These are phyloP conservation scores for Phyllosticta citribraziliensis DNA, from an alignment of 2,329 filamentous ascomycete genomes.

Conservation along the genomic window DNA sequence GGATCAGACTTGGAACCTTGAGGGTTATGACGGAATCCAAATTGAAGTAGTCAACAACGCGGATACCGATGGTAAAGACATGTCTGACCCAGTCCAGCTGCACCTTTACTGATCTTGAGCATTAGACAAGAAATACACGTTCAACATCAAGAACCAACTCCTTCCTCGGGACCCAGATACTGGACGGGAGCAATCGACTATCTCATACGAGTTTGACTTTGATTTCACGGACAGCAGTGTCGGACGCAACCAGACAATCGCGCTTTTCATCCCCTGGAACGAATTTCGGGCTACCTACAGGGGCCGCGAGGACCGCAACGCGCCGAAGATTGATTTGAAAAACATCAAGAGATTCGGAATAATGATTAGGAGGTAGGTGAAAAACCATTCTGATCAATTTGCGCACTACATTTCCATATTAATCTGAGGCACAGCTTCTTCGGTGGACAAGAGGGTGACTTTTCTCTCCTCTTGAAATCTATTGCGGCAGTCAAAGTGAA, in stretches of 20 bases:
- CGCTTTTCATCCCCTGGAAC: slow-evolving; percentile 51
- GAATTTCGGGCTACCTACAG: slow-evolving; percentile 64
- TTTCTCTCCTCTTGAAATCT: slow-evolving; percentile 47
- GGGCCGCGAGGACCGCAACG: slow-evolving; percentile 54
- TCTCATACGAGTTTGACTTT: slow-evolving; percentile 70
- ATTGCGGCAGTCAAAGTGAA: slow-evolving; percentile 38
- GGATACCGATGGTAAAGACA: background rate
- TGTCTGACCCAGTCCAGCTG: background rate
- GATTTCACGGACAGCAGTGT: background rate
- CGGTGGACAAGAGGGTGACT: slow-evolving; percentile 60
- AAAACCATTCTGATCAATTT: background rate
- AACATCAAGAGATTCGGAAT: slow-evolving; percentile 59
- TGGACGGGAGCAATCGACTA: slow-evolving; percentile 59
- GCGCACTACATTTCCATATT: background rate
- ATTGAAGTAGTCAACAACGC: slow-evolving; percentile 37
- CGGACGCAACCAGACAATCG: background rate
- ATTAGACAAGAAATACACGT: slow-evolving; percentile 54
- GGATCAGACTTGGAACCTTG: slow-evolving; percentile 53
- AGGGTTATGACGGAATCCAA: slow-evolving; percentile 50
- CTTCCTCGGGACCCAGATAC: slow-evolving; percentile 46
- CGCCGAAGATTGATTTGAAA: slow-evolving; percentile 47
- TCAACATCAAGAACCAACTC: slow-evolving; percentile 64
- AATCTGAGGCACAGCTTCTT: slow-evolving; percentile 53
- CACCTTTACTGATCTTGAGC: background rate
- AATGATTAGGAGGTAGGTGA: slow-evolving; percentile 67